Evolutionary conservation across 192 early-diverging fungal species (phyloP), one percentile per base, ranked within the genome.

Genomic region (Chytriomyces confervae): DNA sequence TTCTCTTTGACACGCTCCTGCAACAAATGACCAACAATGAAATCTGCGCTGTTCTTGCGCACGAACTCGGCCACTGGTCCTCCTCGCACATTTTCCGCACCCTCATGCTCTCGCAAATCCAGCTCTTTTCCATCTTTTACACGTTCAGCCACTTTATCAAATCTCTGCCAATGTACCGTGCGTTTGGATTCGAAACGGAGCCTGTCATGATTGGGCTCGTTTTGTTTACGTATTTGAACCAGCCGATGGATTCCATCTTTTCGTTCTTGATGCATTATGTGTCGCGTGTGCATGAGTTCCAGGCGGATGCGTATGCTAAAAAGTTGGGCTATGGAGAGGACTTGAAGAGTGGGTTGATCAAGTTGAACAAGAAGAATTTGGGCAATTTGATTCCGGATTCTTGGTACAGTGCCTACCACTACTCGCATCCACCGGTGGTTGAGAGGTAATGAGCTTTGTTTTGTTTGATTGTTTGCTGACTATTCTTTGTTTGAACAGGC

Each of bases 21-120:
- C 89, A 95, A 11, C 94, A 97, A 62, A 89, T 89, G 66, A 86
- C 85, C 20, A 86, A 90, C 51, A 93, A 96, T 46, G 96, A 99
- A 84, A 93, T 96, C 61, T 92, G 92, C 53, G 95, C 93, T n/a
- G 90, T 97, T 11, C 88, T 99, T n/a, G 94, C 91, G 9, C 97
- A 99, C 79, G 97, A 99, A 85, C 87, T 99, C 20, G 97, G 97
- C 0, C 97, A 99, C 80, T 99, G 97, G 97, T 84, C 91, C 49
- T 89, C 90, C 72, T 91, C 89, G 83, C 97, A 99, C 75, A 89
- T 94, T 4, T 67, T 95, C 72, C 90, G 89, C 63, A 90, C 91
- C 75, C 90, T 99, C 8, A 69, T 85, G 4, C 86, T 93, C 29
- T 82, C 84, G 27, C 95, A 97, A 81, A 63, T 92, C 44, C 94